These are phyloP conservation scores for Suhomyces bolitotheri DNA, from an alignment of 1,139 yeast genomes.

Conservation along the genomic window DNA sequence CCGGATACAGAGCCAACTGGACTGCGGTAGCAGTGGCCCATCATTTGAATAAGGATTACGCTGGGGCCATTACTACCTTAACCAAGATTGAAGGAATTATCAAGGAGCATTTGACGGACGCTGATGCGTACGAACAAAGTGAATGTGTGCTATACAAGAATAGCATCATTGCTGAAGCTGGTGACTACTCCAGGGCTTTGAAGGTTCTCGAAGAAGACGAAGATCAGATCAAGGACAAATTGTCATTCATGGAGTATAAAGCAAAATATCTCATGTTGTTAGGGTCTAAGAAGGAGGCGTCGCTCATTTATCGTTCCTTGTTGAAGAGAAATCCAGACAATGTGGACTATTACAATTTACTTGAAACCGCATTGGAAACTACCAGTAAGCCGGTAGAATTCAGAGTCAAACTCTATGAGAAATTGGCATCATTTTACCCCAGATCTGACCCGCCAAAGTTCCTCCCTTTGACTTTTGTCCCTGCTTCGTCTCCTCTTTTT, in stretches of 20 bases:
- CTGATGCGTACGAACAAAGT: slow-evolving; percentile 74
- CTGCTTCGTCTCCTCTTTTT: slow-evolving; percentile 52
- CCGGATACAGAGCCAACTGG: slow-evolving; percentile 93
- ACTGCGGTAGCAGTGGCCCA: slow-evolving; percentile 86
- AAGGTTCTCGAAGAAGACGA: slow-evolving; percentile 56
- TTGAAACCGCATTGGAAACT: slow-evolving; percentile 64
- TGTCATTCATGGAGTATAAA: slow-evolving; percentile 62
- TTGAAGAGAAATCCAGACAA: slow-evolving; percentile 88
- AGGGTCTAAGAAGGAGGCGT: slow-evolving; percentile 57
- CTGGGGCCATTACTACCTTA: slow-evolving; percentile 70
- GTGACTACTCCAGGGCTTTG: slow-evolving; percentile 65
- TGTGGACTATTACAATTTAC: slow-evolving; percentile 57
- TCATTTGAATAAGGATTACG: slow-evolving; percentile 67
- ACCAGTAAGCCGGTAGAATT: slow-evolving; percentile 31
- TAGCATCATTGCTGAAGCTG: slow-evolving; percentile 61
- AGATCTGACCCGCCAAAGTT: slow-evolving; percentile 77
- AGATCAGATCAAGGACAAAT: slow-evolving; percentile 60
- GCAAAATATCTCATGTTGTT: slow-evolving; percentile 57
- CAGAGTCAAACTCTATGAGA: slow-evolving; percentile 60
- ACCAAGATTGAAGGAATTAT: slow-evolving; percentile 73
- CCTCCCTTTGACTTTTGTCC: slow-evolving; percentile 73
- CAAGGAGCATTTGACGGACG: slow-evolving; percentile 63
- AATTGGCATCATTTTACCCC: slow-evolving; percentile 72
- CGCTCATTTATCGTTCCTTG: slow-evolving; percentile 64
- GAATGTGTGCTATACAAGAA: slow-evolving; percentile 79